phyloP scores from a whole-genome alignment of 108 stramenopile genomes.

The Asterionellopsis glacialis region DNA sequence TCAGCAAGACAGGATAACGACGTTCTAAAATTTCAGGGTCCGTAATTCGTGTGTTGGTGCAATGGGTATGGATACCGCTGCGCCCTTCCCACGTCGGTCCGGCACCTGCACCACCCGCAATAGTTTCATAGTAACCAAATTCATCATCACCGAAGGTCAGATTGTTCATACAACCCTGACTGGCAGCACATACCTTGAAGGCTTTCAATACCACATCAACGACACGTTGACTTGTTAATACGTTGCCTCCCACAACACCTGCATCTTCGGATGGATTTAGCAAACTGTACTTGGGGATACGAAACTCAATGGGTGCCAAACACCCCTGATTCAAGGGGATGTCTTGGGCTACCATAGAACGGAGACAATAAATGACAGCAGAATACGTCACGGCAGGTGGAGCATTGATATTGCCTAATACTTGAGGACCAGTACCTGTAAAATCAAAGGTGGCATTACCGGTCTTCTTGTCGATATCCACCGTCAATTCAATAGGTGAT shows the following conservation, averaged over 20 bases:
- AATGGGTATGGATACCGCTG: slow-evolving; percentile 97
- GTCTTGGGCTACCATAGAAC: slow-evolving; percentile 87
- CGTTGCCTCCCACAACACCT: slow-evolving; percentile 98
- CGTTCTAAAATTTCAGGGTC: slow-evolving; percentile 98
- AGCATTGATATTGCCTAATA: slow-evolving; percentile 94
- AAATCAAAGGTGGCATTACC: slow-evolving; percentile 93
- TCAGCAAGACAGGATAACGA: slow-evolving; percentile 90
- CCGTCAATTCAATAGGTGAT: slow-evolving; percentile 83
- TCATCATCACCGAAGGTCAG: slow-evolving; percentile 95
- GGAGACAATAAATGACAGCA: slow-evolving; percentile 96
- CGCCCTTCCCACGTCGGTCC: slow-evolving; percentile 95
- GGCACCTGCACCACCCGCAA: slow-evolving; percentile 98
- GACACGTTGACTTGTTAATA: slow-evolving; percentile 95
- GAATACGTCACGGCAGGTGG: slow-evolving; percentile 98
- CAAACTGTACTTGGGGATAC: slow-evolving; percentile 79
- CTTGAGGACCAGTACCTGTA: slow-evolving; percentile 95
- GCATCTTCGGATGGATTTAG: slow-evolving; percentile 91
- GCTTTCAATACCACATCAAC: slow-evolving; percentile 96
- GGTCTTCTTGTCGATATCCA: slow-evolving; percentile 80
- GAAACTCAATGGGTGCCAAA: slow-evolving; percentile 89
- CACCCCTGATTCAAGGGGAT: slow-evolving; percentile 99
- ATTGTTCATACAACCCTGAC: slow-evolving; percentile 99
- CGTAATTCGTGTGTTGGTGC: slow-evolving; percentile 99
- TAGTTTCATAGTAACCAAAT: slow-evolving; percentile 99
- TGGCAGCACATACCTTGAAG: slow-evolving; percentile 96